Base-by-base conservation (phyloP, 345 rosid species). In the Brassica carinata region DNA sequence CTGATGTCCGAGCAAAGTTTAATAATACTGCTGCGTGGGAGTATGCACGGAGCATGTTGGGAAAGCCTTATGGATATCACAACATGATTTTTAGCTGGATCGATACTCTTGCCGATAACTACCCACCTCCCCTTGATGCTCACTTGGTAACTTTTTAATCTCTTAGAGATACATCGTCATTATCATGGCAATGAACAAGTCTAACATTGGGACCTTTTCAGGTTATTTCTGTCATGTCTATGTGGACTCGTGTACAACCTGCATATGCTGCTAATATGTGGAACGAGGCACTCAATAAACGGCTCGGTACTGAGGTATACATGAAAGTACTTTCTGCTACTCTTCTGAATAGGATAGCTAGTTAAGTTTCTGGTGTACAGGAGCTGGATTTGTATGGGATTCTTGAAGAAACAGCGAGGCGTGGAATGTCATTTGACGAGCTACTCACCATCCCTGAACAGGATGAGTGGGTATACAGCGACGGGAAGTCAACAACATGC, bases 81-180 rank as follows among this genome's bases (percentile, higher is more conserved):
- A 96, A 96, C 89, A 92, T 94, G 99, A 92, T 96, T 76, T 96
- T 96, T 83, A 96, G 99, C 88, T 92, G 98, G 99, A 93, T 96
- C 29, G 98, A 94, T 68, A 93, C 99, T 57, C 71, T 96, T 27
- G 92, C 88, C 58, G 97, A 90, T 80, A 93, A 96, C 85, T 96
- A 90, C 88, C 98, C 99, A 8, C 99, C 99, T 65, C 99, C 97
- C 76, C 92, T 96, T 82, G 99, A 90, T 92, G 90, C 99, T 90
- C 99, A 93, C 96, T 90, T 96, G 99, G 26, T 23, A 23, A 23
- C 26, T 23, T 23, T 0, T 23, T 23, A 23, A 23, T 23, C 26
- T 23, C 26, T 23, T 23, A 23, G 26, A 23, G 26, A 23, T 23
- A 23, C 26, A 23, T 23, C 26, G 26, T 23, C 26, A 23, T 23